Percentiles rank a stretch among this genome's conserved stretches.
These are phyloP conservation scores for Hansenula lynferdii DNA, from an alignment of 1,139 yeast species.

Conservation along the genomic window DNA sequence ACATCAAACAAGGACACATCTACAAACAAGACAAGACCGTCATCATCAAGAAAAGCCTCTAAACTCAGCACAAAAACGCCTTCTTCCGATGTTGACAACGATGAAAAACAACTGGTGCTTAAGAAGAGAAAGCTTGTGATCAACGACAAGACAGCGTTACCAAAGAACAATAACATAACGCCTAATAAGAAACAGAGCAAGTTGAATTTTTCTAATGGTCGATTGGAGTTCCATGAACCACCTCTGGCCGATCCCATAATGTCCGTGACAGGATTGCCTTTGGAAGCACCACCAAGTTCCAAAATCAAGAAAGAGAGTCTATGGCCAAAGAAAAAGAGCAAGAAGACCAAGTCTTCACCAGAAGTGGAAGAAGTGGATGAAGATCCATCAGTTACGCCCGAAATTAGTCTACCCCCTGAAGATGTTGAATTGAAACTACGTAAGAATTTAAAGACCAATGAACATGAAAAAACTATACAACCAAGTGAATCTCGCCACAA, in stretches of 20 bases:
- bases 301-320: conserved; percentile 48
- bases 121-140: conserved; percentile 10
- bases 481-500: conserved; percentile 36
- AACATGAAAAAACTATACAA: conserved; percentile 31
- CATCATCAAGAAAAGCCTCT: too few relatives aligned
- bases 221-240: conserved; percentile 42
- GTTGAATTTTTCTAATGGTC: conserved; percentile 1
- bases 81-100: not conserved
- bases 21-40: too few relatives aligned
- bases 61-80: not conserved
- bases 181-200: not conserved
- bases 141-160: conserved; percentile 23
- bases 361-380: conserved; percentile 6
- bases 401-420: not conserved
- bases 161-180: not conserved
- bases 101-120: conserved; percentile 4
- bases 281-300: conserved; percentile 56
- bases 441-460: conserved; percentile 30
- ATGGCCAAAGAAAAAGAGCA: conserved; percentile 32
- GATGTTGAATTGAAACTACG: conserved; percentile 19
- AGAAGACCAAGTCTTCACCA: conserved; percentile 2
- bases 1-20: too few relatives aligned
- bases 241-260: conserved; percentile 40
- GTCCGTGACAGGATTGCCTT: conserved; percentile 57
- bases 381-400: conserved; percentile 2